Evolutionary conservation across 495 filamentous ascomycete species (phyloP), one percentile per base, ranked within the genome.

Genomic region (Bombardia bombarda): DNA sequence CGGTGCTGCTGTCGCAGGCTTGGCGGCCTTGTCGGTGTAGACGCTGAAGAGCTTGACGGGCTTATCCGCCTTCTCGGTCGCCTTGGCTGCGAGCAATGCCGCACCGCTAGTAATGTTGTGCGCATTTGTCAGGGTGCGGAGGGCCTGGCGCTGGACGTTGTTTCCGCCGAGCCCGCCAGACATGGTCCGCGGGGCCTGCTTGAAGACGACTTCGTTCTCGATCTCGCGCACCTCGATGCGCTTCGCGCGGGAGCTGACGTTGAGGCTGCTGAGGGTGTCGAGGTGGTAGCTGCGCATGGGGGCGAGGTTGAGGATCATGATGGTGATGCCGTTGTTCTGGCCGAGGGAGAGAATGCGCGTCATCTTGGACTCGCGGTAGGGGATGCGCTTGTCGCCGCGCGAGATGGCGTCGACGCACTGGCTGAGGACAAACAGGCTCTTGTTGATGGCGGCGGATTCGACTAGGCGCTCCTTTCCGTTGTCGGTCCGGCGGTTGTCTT

Each of bases 371-470:
- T 98, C 92, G 41, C 89, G 77, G 57, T 93, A 96, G 0, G 92
- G 92, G 46, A 97, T 90, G 18, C 92, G 79, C 39, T 76, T 75
- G 52, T 77, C 74, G 16, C 74, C 75, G 30, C 71, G 63, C 7
- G 68, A 72, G 50, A 98, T 98, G 12, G 92, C 92, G 63, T 98
- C 92, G 33, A 97, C 88, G 54, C 92, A 98, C 58, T 96, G 89
- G 18, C 87, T 87, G 22, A 98, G 68, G 23, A 95, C 89, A 52
- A 98, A 98, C 9, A 98, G 72, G 48, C 83, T 90, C 68, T 96
- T 98, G 72, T 98, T 98, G 70, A 98, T 98, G 57, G 87, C 93
- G 2, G 90, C 87, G n/a, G 88, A 95, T 61, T 98, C 92, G 2
- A 93, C 75, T 69, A 98, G 75, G 12, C 92, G 72, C 56, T 95